These are phyloP conservation scores for Colletotrichum musicola DNA, from an alignment of 2,329 filamentous ascomycete species.

Conservation along the genomic window DNA sequence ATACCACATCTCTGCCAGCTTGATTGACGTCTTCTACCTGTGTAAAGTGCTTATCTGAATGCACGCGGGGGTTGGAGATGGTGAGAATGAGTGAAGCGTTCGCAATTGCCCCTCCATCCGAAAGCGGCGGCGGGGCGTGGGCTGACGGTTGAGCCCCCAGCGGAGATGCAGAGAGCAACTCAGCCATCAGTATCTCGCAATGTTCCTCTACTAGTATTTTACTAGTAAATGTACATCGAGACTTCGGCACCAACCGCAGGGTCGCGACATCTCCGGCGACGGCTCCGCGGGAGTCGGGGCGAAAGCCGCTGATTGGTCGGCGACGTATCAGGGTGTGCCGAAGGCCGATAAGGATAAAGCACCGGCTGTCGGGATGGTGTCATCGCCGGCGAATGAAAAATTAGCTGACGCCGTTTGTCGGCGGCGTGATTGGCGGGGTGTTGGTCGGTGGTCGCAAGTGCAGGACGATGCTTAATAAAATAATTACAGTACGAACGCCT, in stretches of 20 bases:
- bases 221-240: neutral
- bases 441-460: constrained; percentile 2
- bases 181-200: too few species aligned
- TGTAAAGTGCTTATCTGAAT: too few species aligned
- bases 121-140: too few species aligned
- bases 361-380: constrained; percentile 40
- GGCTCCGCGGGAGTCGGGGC: constrained; percentile 39
- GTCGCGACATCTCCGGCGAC: constrained; percentile 34
- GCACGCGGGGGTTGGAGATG: too few species aligned
- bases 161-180: constrained; percentile 20
- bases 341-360: constrained; percentile 33
- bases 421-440: constrained; percentile 34
- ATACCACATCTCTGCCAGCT: constrained; percentile 27
- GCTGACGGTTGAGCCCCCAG: neutral
- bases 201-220: too few species aligned
- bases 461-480: neutral
- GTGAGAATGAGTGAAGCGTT: too few species aligned
- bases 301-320: constrained; percentile 38
- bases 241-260: neutral
- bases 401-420: constrained; percentile 28
- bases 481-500: neutral
- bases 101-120: too few species aligned
- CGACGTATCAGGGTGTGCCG: neutral
- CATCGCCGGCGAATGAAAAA: constrained; percentile 39
- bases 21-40: neutral